Percentiles rank a stretch among this genome's conserved stretches.
These are phyloP conservation scores for Trebouxia sp. DNA, from an alignment of 139 green algal species.

Conservation along the genomic window DNA sequence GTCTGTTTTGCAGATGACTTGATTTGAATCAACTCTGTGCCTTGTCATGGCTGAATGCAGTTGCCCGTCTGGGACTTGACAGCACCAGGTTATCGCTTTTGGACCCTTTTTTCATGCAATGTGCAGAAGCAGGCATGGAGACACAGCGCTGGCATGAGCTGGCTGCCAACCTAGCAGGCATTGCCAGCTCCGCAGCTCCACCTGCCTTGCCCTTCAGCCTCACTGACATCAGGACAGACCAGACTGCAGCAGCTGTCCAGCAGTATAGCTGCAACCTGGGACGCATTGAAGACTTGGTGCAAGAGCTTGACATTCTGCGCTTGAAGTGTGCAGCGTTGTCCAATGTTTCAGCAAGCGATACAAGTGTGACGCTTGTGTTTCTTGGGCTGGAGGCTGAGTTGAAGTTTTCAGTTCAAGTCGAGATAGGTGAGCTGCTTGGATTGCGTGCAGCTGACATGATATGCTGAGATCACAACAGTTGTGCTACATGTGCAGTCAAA, in stretches of 20 bases:
- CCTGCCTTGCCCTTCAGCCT: not conserved
- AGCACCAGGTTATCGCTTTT: too few relatives aligned
- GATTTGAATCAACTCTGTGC: too few relatives aligned
- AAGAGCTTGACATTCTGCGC: slow-evolving; percentile 1
- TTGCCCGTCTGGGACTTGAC: too few relatives aligned
- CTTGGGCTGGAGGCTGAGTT: slow-evolving; percentile 2
- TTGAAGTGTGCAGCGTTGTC: not conserved
- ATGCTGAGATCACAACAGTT: too few relatives aligned
- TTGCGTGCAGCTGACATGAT: not conserved
- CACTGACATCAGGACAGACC: not conserved
- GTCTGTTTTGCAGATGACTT: too few relatives aligned
- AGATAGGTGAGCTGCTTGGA: not conserved
- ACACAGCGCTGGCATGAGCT: not conserved
- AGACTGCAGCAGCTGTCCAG: not conserved
- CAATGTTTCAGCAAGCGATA: not conserved
- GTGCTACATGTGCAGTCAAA: too few relatives aligned
- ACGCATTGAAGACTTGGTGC: not conserved
- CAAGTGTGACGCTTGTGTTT: not conserved
- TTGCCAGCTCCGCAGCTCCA: not conserved
- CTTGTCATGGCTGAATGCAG: too few relatives aligned
- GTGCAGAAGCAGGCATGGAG: not conserved
- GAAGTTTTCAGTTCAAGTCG: not conserved
- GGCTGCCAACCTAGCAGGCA: not conserved
- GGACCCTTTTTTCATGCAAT: too few relatives aligned
- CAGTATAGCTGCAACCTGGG: slow-evolving; percentile 11